Evolutionary conservation across 225 moss, liverwort and hornwort genomes (phyloP).

Genomic region (Climacium dendroides): DNA sequence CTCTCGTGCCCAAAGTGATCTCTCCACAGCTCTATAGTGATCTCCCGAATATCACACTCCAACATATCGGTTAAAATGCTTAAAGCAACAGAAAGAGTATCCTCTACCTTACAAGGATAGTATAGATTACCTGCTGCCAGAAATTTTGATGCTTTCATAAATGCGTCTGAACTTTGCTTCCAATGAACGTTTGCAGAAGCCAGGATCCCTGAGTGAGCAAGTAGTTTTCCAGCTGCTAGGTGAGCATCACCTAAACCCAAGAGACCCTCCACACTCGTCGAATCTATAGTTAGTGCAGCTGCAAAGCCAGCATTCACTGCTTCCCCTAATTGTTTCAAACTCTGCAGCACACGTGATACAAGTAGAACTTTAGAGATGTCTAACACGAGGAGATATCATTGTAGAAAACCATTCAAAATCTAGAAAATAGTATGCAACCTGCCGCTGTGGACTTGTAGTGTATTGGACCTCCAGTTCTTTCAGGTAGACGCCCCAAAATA

Average conservation of each 20-base stretch:
- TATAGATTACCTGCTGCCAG: slow-evolving; percentile 32
- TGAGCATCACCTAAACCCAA: slow-evolving; percentile 75
- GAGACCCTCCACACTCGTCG: slow-evolving; percentile 41
- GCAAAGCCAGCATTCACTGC: slow-evolving; percentile 59
- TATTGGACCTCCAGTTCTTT: not conserved
- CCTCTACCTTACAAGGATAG: not conserved
- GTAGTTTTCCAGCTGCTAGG: slow-evolving; percentile 58
- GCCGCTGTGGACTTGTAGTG: not conserved
- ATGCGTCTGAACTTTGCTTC: slow-evolving; percentile 43
- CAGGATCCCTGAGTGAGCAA: slow-evolving; percentile 5
- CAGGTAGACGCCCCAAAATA: not conserved
- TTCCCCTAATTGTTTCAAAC: slow-evolving; percentile 38
- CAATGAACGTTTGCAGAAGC: slow-evolving; percentile 29
- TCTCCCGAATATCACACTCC: not conserved
- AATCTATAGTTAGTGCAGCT: slow-evolving; percentile 54
- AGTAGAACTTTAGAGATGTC: not conserved
- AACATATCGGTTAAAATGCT: not conserved
- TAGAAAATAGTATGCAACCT: not conserved
- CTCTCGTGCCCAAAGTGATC: not conserved
- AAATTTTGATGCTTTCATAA: slow-evolving; percentile 40
- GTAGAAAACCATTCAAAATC: not conserved
- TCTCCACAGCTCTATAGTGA: not conserved
- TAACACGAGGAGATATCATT: not conserved
- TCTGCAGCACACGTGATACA: slow-evolving; percentile 4
- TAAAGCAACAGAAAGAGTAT: not conserved